phyloP scores from a whole-genome alignment of 2,329 filamentous ascomycete genomes.

The Curvularia spicifera region DNA sequence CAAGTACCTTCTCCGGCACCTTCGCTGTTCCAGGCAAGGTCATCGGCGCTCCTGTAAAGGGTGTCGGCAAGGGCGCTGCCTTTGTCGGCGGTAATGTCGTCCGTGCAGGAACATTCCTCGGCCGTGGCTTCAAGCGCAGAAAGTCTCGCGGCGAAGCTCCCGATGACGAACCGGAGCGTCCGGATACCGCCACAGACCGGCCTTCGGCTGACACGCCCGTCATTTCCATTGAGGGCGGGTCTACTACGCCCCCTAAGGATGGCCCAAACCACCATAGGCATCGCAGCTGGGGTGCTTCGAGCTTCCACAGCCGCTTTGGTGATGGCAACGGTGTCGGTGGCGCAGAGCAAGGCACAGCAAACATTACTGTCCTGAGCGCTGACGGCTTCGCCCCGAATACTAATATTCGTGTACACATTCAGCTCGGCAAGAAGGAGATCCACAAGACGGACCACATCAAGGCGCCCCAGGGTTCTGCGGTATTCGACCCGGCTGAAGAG shows the following conservation, averaged over 20 bases:
- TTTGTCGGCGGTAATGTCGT: constrained; percentile 79
- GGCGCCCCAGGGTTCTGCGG: constrained; percentile 63
- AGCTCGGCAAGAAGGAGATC: constrained; percentile 73
- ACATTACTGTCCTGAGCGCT: constrained; percentile 80
- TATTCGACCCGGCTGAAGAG: constrained; percentile 63
- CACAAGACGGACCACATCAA: constrained; percentile 95
- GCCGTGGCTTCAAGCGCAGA: constrained; percentile 78
- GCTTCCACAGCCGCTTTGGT: constrained; percentile 49
- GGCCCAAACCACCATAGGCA: constrained; percentile 42
- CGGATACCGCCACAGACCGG: constrained; percentile 53
- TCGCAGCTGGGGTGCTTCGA: constrained; percentile 45
- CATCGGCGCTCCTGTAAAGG: constrained; percentile 94
- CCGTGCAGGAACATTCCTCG: constrained; percentile 89
- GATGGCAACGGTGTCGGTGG: constrained; percentile 52
- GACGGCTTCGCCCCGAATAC: constrained; percentile 76
- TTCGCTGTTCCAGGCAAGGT: constrained; percentile 88
- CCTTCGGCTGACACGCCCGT: constrained; percentile 40
- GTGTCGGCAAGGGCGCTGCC: constrained; percentile 76
- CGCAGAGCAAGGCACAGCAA: constrained; percentile 74
- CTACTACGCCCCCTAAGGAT: constrained; percentile 16
- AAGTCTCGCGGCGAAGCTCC: constrained; percentile 61
- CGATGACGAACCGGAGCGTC: constrained; percentile 51
- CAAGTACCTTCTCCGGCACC: constrained; percentile 89
- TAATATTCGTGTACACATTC: constrained; percentile 79
- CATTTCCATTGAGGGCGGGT: constrained; percentile 42